phyloP scores from a whole-genome alignment of 306 rosid species.

The Lathyrus sativus region DNA sequence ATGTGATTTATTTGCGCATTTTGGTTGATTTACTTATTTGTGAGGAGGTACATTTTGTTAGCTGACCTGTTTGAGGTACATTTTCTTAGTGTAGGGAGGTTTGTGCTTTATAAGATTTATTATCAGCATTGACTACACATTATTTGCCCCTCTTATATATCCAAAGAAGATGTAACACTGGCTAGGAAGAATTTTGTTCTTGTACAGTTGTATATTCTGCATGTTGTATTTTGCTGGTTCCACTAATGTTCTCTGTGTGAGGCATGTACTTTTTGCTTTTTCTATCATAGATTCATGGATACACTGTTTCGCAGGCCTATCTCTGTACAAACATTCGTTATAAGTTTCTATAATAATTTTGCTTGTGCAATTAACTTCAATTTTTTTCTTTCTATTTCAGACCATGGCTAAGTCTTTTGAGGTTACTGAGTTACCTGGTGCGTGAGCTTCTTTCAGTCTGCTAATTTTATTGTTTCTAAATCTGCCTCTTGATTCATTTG shows the following conservation, averaged over 20 bases:
- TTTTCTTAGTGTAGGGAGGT: slow-evolving; percentile 22
- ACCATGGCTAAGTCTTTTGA: slow-evolving; percentile 97
- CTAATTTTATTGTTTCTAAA: slow-evolving; percentile 32
- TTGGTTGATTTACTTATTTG: background rate
- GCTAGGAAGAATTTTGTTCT: slow-evolving; percentile 15
- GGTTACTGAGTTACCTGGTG: slow-evolving; percentile 98
- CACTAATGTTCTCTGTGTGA: slow-evolving; percentile 3
- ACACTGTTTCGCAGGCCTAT: slow-evolving; percentile 27
- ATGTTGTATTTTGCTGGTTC: slow-evolving; percentile 22
- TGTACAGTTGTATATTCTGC: slow-evolving; percentile 25
- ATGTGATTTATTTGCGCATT: background rate
- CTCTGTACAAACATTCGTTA: slow-evolving; percentile 13
- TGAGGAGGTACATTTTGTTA: background rate
- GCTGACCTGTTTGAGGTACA: slow-evolving; percentile 23
- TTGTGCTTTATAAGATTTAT: slow-evolving; percentile 17
- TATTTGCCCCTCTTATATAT: slow-evolving; percentile 17
- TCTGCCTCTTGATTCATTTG: slow-evolving; percentile 31
- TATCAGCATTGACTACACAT: slow-evolving; percentile 17
- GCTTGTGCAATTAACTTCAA: slow-evolving; percentile 39
- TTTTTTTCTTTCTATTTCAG: slow-evolving; percentile 54
- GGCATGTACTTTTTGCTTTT: slow-evolving; percentile 24
- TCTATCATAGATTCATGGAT: slow-evolving; percentile 9
- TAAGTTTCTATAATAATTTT: slow-evolving; percentile 23
- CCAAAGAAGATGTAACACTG: background rate
- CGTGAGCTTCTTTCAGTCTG: slow-evolving; percentile 26